phyloP scores from a whole-genome alignment of 257 asterid genomes.

The Leonotis leonurus region DNA sequence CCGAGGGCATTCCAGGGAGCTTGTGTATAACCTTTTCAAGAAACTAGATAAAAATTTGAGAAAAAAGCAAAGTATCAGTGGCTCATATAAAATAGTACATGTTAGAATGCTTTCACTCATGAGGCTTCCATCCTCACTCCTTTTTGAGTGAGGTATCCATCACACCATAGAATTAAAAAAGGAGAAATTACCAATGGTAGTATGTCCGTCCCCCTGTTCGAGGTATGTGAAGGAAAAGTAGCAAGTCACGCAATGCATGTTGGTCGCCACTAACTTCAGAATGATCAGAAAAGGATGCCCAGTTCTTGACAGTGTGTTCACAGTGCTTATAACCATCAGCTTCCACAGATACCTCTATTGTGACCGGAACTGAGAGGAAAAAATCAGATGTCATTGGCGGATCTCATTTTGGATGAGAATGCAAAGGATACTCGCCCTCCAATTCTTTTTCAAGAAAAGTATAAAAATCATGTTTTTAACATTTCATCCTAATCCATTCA shows the following conservation, averaged over 20 bases:
- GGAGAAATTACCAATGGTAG: slow-evolving; percentile 61
- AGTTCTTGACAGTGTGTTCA: slow-evolving; percentile 57
- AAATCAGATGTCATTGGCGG: neutral
- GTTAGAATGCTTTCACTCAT: neutral
- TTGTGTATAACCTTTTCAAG: slow-evolving; percentile 70
- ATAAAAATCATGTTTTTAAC: neutral
- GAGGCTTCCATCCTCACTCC: neutral
- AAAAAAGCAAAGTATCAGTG: slow-evolving; percentile 13
- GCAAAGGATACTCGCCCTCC: neutral
- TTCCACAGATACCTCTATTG: slow-evolving; percentile 29
- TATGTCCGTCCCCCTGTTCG: slow-evolving; percentile 97
- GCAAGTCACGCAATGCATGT: slow-evolving; percentile 68
- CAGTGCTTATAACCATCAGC: slow-evolving; percentile 52
- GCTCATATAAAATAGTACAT: neutral
- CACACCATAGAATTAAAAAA: slow-evolving; percentile 2
- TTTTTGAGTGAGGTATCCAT: neutral
- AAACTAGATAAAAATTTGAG: slow-evolving; percentile 41
- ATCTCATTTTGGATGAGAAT: neutral
- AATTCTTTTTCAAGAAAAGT: neutral
- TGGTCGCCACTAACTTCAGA: slow-evolving; percentile 51
- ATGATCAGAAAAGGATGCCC: slow-evolving; percentile 73
- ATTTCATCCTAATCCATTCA: slow-evolving; percentile 5
- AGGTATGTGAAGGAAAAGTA: slow-evolving; percentile 93
- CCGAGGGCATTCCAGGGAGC: slow-evolving; percentile 77
- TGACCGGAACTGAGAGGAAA: slow-evolving; percentile 34